Percentiles rank a stretch among this genome's conserved stretches.
phyloP scores from a whole-genome alignment of 176 grass and related monocot species.

The Thinopyrum elongatum region DNA sequence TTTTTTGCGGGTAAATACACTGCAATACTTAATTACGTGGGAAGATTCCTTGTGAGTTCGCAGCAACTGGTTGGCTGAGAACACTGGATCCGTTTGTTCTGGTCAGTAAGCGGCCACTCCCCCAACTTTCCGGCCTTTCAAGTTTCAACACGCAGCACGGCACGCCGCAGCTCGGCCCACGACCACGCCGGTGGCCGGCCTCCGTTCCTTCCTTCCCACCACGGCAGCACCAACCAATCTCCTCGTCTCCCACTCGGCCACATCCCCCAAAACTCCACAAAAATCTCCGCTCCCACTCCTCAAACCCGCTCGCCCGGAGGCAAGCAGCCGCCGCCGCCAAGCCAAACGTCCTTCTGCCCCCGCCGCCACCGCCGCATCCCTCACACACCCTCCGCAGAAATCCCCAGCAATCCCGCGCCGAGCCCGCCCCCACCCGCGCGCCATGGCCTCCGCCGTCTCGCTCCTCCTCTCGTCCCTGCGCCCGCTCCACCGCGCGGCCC shows the following conservation, averaged over 20 bases:
- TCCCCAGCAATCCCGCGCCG: neutral
- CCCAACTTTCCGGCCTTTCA: no score
- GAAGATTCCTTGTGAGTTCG: no score
- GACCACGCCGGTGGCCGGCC: neutral
- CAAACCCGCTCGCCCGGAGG: neutral
- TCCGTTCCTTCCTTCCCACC: neutral
- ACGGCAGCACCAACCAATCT: constrained; percentile 26
- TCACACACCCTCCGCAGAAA: neutral
- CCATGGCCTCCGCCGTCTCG: constrained; percentile 53
- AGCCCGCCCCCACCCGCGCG: neutral
- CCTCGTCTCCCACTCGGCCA: constrained; percentile 32
- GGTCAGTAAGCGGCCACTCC: no score
- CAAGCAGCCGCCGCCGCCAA: neutral
- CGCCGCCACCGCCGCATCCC: neutral
- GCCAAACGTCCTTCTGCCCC: neutral
- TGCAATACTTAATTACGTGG: no score
- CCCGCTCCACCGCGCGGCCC: constrained; percentile 19
- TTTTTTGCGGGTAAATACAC: no score
- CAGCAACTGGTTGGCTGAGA: no score
- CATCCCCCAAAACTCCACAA: constrained; percentile 33
- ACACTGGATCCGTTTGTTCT: no score
- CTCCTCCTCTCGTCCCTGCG: constrained; percentile 38
- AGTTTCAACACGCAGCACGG: no score
- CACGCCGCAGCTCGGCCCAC: neutral
- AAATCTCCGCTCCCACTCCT: constrained; percentile 31